Evolutionary conservation across 2,329 filamentous ascomycete genomes (phyloP), one percentile per base, ranked within the genome.

Genomic region (Pestalotiopsis sp.): DNA sequence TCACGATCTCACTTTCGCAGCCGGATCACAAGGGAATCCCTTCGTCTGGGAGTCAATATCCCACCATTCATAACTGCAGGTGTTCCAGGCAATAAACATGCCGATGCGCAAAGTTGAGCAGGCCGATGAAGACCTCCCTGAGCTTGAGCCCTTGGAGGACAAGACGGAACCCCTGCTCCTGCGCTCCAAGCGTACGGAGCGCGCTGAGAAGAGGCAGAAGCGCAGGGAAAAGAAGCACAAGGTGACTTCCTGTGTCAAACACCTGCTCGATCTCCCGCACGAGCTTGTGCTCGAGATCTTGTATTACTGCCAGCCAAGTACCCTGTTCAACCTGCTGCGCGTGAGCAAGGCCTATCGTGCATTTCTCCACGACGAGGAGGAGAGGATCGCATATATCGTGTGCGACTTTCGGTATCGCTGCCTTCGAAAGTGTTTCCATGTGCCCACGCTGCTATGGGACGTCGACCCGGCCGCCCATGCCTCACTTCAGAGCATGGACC

Each of bases 221-320:
- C 82, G 80, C 70, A 81, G 76, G 66, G 68, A 69, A 9, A 78
- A 78, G 71, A 80, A 78, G 68, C 73, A 72, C 4, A 61, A 61
- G 35, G 58, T 61, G 26, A 73, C 71, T 30, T 73, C 74, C 38
- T 70, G 71, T 62, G 73, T 77, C 39, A 75, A 70, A 20, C 76
- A 79, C 38, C 75, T 88, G 11, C 70, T 83, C 24, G 80, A 83
- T 68, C 78, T 89, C 0, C 87, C 87, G 0, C 81, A 82, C 17
- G 87, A 89, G 73, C 76, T 89, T 1, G 68, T 88, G 3, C 74
- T 85, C 35, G 78, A 82, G 48, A 81, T 88, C 17, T 68, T 89
- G 1, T 72, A 75, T n/a, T 73, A 80, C 20, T 77, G 88, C 9
- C 77, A 71, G 0, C 86, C 87, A 0, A 84, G 82, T 75, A 86